Conservation (phyloP, 768 basidiomycete species). For the Agrocybe praecox region DNA sequence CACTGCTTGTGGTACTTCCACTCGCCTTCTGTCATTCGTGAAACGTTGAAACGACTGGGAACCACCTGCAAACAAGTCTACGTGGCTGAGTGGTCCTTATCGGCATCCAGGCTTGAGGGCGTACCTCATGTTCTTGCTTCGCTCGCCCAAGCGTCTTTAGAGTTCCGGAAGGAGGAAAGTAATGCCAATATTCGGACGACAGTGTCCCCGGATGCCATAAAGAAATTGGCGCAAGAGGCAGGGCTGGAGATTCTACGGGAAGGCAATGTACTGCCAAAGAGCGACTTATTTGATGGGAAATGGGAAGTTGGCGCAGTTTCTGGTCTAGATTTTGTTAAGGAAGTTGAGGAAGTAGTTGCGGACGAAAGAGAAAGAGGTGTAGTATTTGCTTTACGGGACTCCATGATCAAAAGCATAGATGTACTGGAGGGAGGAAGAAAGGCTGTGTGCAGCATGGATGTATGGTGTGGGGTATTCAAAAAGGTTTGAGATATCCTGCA, state of each 20-base stretch:
- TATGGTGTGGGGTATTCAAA: constrained; percentile 5
- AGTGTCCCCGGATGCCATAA: constrained; percentile 8
- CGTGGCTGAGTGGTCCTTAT: constrained; percentile 13
- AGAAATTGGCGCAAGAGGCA: constrained; percentile 1
- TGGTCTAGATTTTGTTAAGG: not conserved
- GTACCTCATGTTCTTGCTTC: constrained; percentile 14
- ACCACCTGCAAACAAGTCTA: constrained; percentile 4
- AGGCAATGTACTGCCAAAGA: not conserved
- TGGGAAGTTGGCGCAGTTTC: constrained; percentile 13
- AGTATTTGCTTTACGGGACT: constrained; percentile 8
- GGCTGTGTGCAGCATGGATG: constrained; percentile 10
- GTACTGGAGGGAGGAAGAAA: constrained; percentile 1
- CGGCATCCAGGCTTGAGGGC: constrained; percentile 1
- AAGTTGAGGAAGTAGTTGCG: constrained; percentile 7
- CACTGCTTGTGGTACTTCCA: constrained; percentile 17
- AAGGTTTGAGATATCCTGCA: not conserved
- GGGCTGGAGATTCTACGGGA: constrained; percentile 6
- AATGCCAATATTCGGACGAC: constrained; percentile 13
- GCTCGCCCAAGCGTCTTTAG: constrained; percentile 10
- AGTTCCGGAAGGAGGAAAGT: constrained; percentile 4
- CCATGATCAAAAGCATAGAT: constrained; percentile 7
- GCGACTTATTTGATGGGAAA: constrained; percentile 7
- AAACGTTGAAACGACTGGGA: constrained; percentile 3
- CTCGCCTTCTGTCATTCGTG: not conserved
- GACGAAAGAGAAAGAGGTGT: constrained; percentile 12